These are phyloP conservation scores for Microstroma glucosiphilum DNA, from an alignment of 1,284 basidiomycete genomes.

Conservation along the genomic window DNA sequence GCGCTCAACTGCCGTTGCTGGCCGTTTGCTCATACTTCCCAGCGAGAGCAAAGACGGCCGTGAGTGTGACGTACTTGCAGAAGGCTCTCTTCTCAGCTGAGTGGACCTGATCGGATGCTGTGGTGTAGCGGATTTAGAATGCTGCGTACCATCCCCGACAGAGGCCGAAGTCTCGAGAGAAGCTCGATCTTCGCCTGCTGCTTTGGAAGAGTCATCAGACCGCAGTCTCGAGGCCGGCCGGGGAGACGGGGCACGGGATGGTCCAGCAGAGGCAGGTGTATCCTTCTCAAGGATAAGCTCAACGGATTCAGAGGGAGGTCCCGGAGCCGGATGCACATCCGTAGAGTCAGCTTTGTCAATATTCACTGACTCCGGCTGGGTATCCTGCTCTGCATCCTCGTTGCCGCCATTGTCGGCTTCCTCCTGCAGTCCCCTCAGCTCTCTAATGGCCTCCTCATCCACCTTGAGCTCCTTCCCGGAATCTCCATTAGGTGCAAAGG, in stretches of 20 bases:
- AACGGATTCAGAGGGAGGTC: slow-evolving; percentile 1
- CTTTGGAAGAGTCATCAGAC: too few relatives aligned
- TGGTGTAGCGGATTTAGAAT: too few relatives aligned
- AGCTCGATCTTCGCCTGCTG: too few relatives aligned
- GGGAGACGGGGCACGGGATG: neutral
- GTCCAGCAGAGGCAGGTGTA: neutral
- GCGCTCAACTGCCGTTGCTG: neutral
- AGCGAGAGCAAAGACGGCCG: neutral
- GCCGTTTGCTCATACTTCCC: neutral
- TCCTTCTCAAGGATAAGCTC: neutral
- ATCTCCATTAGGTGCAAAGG: neutral
- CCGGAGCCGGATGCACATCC: neutral
- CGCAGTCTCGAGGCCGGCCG: neutral
- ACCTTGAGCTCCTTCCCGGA: slow-evolving; percentile 9
- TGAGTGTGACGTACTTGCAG: too few relatives aligned
- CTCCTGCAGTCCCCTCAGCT: slow-evolving; percentile 5
- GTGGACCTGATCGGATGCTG: too few relatives aligned
- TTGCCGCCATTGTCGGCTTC: slow-evolving; percentile 11
- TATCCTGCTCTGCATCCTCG: slow-evolving; percentile 23
- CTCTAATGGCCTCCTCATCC: slow-evolving; percentile 4
- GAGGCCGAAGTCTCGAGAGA: too few relatives aligned
- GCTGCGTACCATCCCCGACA: too few relatives aligned
- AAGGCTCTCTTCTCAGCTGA: too few relatives aligned
- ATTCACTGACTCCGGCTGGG: slow-evolving; percentile 2
- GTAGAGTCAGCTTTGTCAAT: too few relatives aligned